Evolutionary conservation across 768 basidiomycete genomes (phyloP).

Genomic region (Boletus subcaerulescens): DNA sequence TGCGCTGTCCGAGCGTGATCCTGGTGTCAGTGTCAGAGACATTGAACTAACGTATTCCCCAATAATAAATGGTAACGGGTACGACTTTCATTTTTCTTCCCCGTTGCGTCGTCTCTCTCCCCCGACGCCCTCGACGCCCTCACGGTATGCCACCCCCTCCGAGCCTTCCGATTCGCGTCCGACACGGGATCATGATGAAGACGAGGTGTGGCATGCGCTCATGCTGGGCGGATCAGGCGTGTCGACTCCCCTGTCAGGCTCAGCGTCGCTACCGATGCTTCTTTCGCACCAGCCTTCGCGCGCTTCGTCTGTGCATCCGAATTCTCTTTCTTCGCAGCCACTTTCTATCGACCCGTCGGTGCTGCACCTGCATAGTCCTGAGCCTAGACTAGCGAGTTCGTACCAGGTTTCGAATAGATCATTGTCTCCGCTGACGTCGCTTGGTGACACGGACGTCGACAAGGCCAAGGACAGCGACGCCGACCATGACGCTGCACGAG

Average conservation of each 20-base stretch:
- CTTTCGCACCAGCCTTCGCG: constrained; percentile 2
- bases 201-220: constrained; percentile 22
- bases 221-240: constrained; percentile 8
- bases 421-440: constrained; percentile 18
- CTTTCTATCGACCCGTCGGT: constrained; percentile 11
- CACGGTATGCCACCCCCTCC: constrained; percentile 11
- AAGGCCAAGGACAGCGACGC: neutral
- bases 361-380: neutral
- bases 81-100: neutral
- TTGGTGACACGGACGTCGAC: constrained; percentile 2
- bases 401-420: neutral
- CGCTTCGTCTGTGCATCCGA: neutral
- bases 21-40: neutral
- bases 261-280: neutral
- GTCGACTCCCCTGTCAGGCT: constrained; percentile 6
- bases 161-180: neutral
- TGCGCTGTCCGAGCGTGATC: neutral
- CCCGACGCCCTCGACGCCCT: neutral
- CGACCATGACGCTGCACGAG: no score
- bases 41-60: neutral
- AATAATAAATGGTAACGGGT: neutral
- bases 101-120: neutral
- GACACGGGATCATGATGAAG: constrained; percentile 15
- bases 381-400: neutral
- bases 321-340: neutral